These are phyloP conservation scores for Starmerella riodocensis DNA, from an alignment of 805 yeast species.

Conservation along the genomic window DNA sequence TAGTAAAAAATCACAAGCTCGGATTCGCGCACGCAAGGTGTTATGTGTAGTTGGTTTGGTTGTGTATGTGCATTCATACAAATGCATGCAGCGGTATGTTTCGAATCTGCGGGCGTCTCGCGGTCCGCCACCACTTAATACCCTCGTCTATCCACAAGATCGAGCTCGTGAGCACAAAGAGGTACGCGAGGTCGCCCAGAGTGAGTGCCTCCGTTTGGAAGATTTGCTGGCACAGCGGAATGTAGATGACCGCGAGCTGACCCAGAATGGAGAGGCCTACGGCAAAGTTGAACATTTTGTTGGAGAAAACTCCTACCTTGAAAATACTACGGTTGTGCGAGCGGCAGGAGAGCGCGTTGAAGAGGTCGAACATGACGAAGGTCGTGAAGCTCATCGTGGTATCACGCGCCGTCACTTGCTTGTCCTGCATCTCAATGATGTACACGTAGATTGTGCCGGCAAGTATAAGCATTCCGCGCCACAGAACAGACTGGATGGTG, in stretches of 20 bases:
- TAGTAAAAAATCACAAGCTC: too few relatives aligned
- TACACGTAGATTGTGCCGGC: conserved; percentile 81
- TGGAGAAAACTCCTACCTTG: conserved; percentile 61
- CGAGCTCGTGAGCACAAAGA: conserved; percentile 53
- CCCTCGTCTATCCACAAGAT: conserved; percentile 79
- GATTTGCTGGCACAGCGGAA: conserved; percentile 81
- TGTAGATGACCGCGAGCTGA: conserved; percentile 82
- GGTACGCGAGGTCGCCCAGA: conserved; percentile 52
- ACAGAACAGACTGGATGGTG: conserved; percentile 58
- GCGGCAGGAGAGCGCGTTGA: conserved; percentile 89
- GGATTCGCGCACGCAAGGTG: too few relatives aligned
- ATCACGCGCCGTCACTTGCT: conserved; percentile 77
- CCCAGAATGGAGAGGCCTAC: conserved; percentile 80
- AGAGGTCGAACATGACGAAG: conserved; percentile 91
- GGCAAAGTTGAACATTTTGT: conserved; percentile 86
- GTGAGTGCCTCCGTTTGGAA: conserved; percentile 90
- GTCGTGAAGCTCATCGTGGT: conserved; percentile 98
- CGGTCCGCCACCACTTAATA: conserved; percentile 39
- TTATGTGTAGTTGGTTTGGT: too few relatives aligned
- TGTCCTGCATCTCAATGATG: conserved; percentile 72
- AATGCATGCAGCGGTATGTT: conserved; percentile 6
- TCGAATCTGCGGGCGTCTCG: conserved; percentile 8
- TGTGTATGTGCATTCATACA: too few relatives aligned
- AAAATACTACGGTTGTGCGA: conserved; percentile 74
- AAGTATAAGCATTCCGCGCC: conserved; percentile 65